phyloP scores from a whole-genome alignment of 176 grass and related monocot genomes.

The Oryza australiensis region DNA sequence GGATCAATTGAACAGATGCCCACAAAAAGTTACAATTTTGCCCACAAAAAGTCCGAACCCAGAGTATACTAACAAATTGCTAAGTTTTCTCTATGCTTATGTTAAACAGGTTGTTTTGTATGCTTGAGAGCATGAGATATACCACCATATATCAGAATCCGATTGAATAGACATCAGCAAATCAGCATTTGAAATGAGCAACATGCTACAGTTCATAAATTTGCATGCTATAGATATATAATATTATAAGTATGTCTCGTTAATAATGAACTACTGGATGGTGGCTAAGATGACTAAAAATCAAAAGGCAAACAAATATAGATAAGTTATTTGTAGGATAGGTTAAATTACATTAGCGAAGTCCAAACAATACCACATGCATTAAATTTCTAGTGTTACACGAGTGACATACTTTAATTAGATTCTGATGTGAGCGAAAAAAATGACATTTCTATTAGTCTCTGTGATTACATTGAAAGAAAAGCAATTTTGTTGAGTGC shows the following conservation, averaged over 20 bases:
- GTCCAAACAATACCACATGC: neutral
- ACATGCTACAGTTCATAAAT: neutral
- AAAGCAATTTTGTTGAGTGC: neutral
- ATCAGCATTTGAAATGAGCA: neutral
- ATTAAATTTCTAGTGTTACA: conserved; percentile 1
- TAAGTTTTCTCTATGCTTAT: neutral
- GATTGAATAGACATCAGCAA: neutral
- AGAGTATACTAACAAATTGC: neutral
- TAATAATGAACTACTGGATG: neutral
- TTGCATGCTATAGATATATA: neutral
- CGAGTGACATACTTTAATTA: neutral
- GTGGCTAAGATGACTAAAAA: neutral
- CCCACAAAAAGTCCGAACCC: neutral
- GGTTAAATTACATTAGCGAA: neutral
- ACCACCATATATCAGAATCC: neutral
- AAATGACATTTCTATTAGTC: neutral
- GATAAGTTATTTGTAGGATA: neutral
- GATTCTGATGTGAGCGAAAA: neutral
- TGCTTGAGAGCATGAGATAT: neutral
- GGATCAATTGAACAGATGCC: neutral
- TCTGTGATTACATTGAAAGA: neutral
- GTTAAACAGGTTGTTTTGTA: neutral
- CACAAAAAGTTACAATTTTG: neutral
- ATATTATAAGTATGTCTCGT: neutral
- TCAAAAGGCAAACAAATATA: neutral